A percentile compares a stretch with the other conserved stretches of the same genome.
Conservation (phyloP, 345 rosid species). For the Lepidium aucheri region DNA sequence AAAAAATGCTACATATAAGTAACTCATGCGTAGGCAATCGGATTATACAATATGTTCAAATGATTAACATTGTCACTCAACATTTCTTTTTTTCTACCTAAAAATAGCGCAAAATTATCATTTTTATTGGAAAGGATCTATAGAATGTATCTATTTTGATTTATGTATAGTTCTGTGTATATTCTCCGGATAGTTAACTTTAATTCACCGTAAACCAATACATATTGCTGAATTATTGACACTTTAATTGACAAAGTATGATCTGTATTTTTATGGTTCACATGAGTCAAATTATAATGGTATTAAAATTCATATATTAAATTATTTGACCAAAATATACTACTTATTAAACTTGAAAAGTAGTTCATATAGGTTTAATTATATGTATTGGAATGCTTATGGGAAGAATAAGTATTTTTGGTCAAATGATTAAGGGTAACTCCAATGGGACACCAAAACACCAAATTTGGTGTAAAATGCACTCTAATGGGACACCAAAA, state of each 20-base stretch:
- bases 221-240: background rate
- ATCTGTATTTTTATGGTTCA: no score
- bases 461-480: no score
- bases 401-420: no score
- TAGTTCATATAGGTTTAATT: background rate
- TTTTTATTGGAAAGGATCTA: background rate
- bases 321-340: no score
- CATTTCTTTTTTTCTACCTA: constrained; percentile 10
- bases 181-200: background rate
- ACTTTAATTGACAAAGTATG: no score
- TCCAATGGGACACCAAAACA: no score
- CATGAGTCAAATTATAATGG: no score
- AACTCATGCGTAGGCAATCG: constrained; percentile 13
- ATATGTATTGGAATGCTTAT: background rate
- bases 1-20: constrained; percentile 7
- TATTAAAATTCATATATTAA: no score
- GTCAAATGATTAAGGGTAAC: no score
- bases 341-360: background rate
- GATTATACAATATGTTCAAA: constrained; percentile 8
- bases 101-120: constrained; percentile 5
- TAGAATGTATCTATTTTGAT: background rate
- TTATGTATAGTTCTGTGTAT: background rate
- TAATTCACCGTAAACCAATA: background rate
- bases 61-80: constrained; percentile 11
- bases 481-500: no score